Conservation (phyloP, 306 rosid genomes). For the Cucurbita maxima region DNA sequence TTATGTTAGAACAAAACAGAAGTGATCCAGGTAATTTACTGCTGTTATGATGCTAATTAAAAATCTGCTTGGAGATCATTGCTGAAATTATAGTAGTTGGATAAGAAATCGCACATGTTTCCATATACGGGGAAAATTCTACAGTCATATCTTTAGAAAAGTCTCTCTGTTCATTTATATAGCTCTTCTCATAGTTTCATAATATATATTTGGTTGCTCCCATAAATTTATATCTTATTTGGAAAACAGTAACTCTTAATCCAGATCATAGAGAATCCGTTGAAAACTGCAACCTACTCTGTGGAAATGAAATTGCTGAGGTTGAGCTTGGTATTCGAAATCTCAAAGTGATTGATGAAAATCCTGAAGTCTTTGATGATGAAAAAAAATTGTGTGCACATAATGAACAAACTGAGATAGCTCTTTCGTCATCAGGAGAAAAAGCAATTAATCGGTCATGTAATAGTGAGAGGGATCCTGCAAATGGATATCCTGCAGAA, state of each 20-base stretch:
- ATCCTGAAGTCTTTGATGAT: conserved; percentile 25
- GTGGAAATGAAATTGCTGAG: conserved; percentile 29
- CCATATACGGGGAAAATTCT: neutral
- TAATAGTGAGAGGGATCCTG: conserved; percentile 17
- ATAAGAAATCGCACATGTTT: neutral
- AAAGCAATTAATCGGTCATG: conserved; percentile 8
- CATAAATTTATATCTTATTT: conserved; percentile 10
- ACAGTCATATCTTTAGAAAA: neutral
- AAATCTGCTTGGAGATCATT: neutral
- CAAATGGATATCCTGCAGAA: conserved; percentile 11
- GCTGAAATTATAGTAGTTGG: neutral
- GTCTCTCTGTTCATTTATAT: neutral
- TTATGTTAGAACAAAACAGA: neutral
- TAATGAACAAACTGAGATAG: conserved; percentile 19
- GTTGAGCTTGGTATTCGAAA: conserved; percentile 25
- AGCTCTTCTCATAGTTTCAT: neutral
- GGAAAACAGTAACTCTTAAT: conserved; percentile 17
- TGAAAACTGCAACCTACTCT: conserved; percentile 19
- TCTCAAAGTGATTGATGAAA: conserved; percentile 22
- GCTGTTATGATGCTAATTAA: neutral
- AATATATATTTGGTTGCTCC: neutral
- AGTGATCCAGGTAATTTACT: conserved; percentile 5
- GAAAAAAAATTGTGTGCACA: conserved; percentile 22
- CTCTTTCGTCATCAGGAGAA: conserved; percentile 12
- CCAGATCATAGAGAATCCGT: conserved; percentile 1